Evolutionary conservation across 1,284 basidiomycete species (phyloP), one percentile per base, ranked within the genome.

Genomic region (Cryptococcus deneoformans): DNA sequence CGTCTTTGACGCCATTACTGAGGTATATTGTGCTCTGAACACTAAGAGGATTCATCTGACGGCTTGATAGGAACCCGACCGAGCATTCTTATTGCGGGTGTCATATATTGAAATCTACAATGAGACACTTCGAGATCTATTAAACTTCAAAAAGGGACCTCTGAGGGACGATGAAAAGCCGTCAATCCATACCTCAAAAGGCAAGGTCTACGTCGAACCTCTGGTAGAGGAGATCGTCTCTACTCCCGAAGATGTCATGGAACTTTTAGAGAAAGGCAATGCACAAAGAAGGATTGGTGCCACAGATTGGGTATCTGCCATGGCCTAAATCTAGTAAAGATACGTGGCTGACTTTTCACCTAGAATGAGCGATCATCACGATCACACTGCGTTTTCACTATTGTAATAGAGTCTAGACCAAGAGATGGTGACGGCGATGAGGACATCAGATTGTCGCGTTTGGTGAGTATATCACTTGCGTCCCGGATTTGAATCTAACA

Each of bases 71-170:
- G 74, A 76, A 49, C 59, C 62, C 35, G 71, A 75, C 29, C 66
- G 74, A 14, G 74, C 71, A 0, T 76, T 69, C 60, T 70, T 84
- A 7, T 72, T 84, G 2, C 75, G 83, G 14, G 82, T 84, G 14
- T 81, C 82, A 7, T 84, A 84, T 63, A 77, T 84, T 50, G 83
- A 79, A 60, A 83, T 84, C 58, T 84, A 84, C 77, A 84, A 84
- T 62, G 83, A 84, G 59, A 77, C 78, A 2, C 72, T 84, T 14
- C 78, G 81, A 36, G 83, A 84, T 62, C 72, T 84, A 8, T 71
- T 80, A 24, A 72, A 72, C 52, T 67, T 66, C 45, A 73, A 72
- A 53, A 73, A 67, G 62, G 70, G 65, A 12, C 68, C 64, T 1
- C 50, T 68, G 39, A 65, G 55, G 12, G 71, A 75, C 36, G 68